Conservation (phyloP, 2,329 filamentous ascomycete species). For the Colletotrichum musicola region DNA sequence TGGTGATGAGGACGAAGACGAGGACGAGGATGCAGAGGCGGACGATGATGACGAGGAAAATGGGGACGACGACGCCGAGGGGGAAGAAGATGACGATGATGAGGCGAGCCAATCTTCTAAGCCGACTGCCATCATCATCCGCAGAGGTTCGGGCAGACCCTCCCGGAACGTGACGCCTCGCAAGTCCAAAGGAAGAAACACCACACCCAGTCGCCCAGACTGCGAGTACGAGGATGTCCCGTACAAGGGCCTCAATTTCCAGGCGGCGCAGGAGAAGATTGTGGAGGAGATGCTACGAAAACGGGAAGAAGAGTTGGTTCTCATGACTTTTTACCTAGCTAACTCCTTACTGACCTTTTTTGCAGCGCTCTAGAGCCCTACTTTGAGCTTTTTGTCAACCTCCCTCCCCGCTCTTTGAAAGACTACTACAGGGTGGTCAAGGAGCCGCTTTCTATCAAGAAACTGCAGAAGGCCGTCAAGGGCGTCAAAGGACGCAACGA, state of each 20-base stretch:
- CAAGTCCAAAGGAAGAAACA: slow-evolving; percentile 47
- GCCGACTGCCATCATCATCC: slow-evolving; percentile 52
- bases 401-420: slow-evolving; percentile 80
- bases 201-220: slow-evolving; percentile 60
- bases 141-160: slow-evolving; percentile 51
- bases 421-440: slow-evolving; percentile 91
- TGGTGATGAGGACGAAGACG: slow-evolving; percentile 44
- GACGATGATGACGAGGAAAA: slow-evolving; percentile 45
- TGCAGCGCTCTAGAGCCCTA: slow-evolving; percentile 75
- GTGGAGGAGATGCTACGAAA: slow-evolving; percentile 80
- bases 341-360: slow-evolving; percentile 22
- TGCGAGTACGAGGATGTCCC: slow-evolving; percentile 67
- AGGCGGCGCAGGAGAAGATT: slow-evolving; percentile 89
- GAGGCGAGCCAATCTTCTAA: slow-evolving; percentile 46
- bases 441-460: slow-evolving; percentile 82
- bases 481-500: slow-evolving; percentile 78
- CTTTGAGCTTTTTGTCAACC: slow-evolving; percentile 80
- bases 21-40: slow-evolving; percentile 43
- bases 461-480: slow-evolving; percentile 81
- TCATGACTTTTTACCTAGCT: slow-evolving; percentile 4
- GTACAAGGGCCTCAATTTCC: slow-evolving; percentile 81
- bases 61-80: slow-evolving; percentile 46
- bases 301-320: slow-evolving; percentile 72
- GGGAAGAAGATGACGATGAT: slow-evolving; percentile 50
- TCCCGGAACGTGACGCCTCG: slow-evolving; percentile 50